A percentile compares a stretch with the other conserved stretches of the same genome.
Conservation (phyloP, 306 rosid species). For the Rubus idaeus region DNA sequence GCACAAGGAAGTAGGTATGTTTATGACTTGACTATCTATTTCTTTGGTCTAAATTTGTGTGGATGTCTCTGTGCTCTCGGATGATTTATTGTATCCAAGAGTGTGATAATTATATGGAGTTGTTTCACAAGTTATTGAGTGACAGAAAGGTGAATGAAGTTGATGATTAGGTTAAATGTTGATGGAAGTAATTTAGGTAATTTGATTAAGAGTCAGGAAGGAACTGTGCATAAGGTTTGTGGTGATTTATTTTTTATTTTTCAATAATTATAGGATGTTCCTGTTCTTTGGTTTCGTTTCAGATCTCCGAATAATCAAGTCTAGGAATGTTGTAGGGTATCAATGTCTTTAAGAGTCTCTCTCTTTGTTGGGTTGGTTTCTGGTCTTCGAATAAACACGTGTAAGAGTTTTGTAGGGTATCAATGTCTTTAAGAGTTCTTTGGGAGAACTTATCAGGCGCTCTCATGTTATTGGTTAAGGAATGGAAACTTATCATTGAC, state of each 20-base stretch:
- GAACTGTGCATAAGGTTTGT: neutral
- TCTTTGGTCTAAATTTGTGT: neutral
- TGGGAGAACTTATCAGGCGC: neutral
- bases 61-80: no score
- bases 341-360: neutral
- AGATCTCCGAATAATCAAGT: neutral
- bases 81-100: neutral
- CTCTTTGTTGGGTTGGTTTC: neutral
- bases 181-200: neutral
- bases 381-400: neutral
- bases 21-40: conserved; percentile 5
- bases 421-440: neutral
- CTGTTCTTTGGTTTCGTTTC: neutral
- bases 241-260: neutral
- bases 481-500: conserved; percentile 19
- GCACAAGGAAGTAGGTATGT: conserved; percentile 74
- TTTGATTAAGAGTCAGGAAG: neutral
- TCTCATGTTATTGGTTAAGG: conserved; percentile 9
- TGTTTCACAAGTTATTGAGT: neutral
- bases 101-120: neutral
- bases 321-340: neutral
- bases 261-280: neutral
- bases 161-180: neutral
- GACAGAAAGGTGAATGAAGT: neutral
- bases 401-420: neutral